Conservation (phyloP, 2,329 filamentous ascomycete species). For the Pseudogymnoascus destructans region DNA sequence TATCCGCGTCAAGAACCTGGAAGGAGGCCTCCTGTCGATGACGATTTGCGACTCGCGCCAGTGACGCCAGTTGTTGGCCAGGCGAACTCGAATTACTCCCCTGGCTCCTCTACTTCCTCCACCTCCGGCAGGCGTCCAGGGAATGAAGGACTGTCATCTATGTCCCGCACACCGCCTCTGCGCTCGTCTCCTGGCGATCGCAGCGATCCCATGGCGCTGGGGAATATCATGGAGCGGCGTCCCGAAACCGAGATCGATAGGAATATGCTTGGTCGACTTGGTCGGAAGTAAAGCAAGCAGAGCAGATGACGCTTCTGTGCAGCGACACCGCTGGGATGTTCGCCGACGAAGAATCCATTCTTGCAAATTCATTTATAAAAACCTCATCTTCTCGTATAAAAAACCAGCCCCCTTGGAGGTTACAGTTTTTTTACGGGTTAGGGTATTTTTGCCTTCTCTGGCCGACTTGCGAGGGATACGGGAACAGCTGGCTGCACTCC, state of each 20-base stretch:
- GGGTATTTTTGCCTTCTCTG: too few species aligned
- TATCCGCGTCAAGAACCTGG: slow-evolving; percentile 20
- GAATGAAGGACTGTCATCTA: slow-evolving; percentile 17
- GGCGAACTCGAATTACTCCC: slow-evolving; percentile 22
- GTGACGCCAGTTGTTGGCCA: slow-evolving; percentile 20
- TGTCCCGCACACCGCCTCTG: slow-evolving; percentile 23
- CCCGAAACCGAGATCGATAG: slow-evolving; percentile 24
- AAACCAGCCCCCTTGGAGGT: too few species aligned
- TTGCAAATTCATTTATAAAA: not conserved
- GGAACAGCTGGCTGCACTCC: too few species aligned
- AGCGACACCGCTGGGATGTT: not conserved
- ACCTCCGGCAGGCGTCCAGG: slow-evolving; percentile 22
- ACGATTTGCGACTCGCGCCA: slow-evolving; percentile 25
- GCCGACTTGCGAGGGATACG: too few species aligned
- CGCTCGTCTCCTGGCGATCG: slow-evolving; percentile 20
- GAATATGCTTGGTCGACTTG: slow-evolving; percentile 24
- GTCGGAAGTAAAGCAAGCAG: slow-evolving; percentile 14
- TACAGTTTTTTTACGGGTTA: too few species aligned
- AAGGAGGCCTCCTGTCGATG: slow-evolving; percentile 20
- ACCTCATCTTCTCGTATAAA: too few species aligned
- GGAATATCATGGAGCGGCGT: slow-evolving; percentile 24
- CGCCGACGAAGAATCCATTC: not conserved
- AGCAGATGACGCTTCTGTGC: not conserved
- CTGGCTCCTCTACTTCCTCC: slow-evolving; percentile 23
- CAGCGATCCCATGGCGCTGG: slow-evolving; percentile 25